Conservation (phyloP, 768 basidiomycete species). For the Leccinum ochraceum region DNA sequence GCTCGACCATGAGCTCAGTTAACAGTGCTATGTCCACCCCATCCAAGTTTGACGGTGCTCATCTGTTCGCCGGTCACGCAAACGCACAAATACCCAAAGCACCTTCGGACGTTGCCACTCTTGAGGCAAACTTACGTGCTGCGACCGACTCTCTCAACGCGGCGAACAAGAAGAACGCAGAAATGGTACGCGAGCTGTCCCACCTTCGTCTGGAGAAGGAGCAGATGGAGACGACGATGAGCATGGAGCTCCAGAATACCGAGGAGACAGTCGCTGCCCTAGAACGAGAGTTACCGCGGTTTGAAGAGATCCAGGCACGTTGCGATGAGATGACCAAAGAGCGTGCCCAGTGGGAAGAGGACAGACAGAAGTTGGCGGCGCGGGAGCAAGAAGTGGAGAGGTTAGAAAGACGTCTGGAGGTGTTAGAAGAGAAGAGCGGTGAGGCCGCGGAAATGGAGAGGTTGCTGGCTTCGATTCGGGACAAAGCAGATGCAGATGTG, state of each 20-base stretch:
- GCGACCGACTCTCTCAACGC: conserved; percentile 58
- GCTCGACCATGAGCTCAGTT: conserved; percentile 52
- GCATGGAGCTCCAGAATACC: conserved; percentile 64
- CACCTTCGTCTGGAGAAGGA: conserved; percentile 67
- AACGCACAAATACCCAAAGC: conserved; percentile 56
- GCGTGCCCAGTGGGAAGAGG: conserved; percentile 51
- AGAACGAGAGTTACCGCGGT: conserved; percentile 52
- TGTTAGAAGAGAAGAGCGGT: conserved; percentile 43
- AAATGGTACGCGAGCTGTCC: conserved; percentile 62
- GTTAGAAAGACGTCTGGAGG: conserved; percentile 44
- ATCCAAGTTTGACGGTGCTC: conserved; percentile 78
- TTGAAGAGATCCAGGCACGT: conserved; percentile 50
- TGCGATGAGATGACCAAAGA: conserved; percentile 51
- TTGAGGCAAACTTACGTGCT: conserved; percentile 68
- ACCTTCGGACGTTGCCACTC: conserved; percentile 45
- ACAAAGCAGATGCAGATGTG: conserved; percentile 38
- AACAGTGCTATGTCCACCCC: conserved; percentile 45
- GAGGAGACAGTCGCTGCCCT: conserved; percentile 64
- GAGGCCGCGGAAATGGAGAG: conserved; percentile 44
- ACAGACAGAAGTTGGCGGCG: conserved; percentile 41
- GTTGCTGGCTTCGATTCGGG: conserved; percentile 37
- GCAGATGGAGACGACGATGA: conserved; percentile 62
- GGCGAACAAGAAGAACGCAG: conserved; percentile 61
- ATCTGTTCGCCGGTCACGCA: conserved; percentile 82
- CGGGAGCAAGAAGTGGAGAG: conserved; percentile 37